phyloP scores from a whole-genome alignment of 2,329 filamentous ascomycete genomes.

The Fusarium chuoi region DNA sequence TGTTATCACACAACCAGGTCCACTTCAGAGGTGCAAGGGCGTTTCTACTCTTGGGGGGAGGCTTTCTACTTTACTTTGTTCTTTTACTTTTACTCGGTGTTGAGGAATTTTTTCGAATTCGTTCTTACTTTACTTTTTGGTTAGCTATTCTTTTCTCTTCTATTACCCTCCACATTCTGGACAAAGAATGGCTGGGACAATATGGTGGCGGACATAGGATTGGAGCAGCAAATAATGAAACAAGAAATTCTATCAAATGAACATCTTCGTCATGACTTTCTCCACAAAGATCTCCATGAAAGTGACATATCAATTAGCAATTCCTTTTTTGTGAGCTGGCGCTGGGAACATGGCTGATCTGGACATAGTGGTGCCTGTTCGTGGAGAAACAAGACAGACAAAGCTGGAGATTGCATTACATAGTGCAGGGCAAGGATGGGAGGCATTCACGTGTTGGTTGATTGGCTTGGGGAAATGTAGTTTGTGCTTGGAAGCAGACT shows the following conservation, averaged over 20 bases:
- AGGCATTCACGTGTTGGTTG: not conserved
- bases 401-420: not conserved
- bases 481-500: not conserved
- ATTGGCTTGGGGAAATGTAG: not conserved
- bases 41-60: constrained; percentile 6
- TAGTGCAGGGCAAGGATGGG: not conserved
- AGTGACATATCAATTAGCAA: not conserved
- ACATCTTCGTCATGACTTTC: not conserved
- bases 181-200: not conserved
- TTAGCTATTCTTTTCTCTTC: constrained; percentile 1
- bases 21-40: constrained; percentile 9
- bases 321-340: not conserved
- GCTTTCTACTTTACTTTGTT: not conserved
- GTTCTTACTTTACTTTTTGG: not conserved
- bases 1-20: constrained; percentile 28
- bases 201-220: constrained; percentile 14
- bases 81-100: constrained; percentile 2
- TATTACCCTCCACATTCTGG: constrained; percentile 6
- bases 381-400: not conserved
- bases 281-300: not conserved
- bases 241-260: constrained; percentile 2
- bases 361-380: not conserved
- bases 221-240: constrained; percentile 17
- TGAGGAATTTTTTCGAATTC: not conserved
- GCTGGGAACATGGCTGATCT: constrained; percentile 1